phyloP scores from a whole-genome alignment of 2,329 filamentous ascomycete species.

The Blumeria hordei region DNA sequence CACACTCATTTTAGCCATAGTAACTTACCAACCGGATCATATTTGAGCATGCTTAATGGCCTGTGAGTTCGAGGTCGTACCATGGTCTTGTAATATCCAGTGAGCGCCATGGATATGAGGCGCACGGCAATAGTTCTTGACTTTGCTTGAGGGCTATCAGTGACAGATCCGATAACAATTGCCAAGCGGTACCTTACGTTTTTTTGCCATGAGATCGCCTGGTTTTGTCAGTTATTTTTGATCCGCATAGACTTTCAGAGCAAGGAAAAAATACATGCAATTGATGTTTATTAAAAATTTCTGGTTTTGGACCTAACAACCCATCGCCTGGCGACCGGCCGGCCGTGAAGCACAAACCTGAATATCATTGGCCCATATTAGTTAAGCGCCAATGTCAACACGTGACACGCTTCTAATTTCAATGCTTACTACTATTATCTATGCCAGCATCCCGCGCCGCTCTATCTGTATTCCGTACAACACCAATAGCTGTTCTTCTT shows the following conservation, averaged over 20 bases:
- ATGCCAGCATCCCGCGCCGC: too few relatives aligned
- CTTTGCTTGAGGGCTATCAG: slow-evolving; percentile 24
- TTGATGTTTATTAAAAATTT: too few relatives aligned
- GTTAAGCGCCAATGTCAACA: too few relatives aligned
- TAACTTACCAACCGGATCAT: slow-evolving; percentile 65
- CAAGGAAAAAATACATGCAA: too few relatives aligned
- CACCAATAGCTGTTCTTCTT: too few relatives aligned
- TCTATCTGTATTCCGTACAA: too few relatives aligned
- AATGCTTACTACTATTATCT: too few relatives aligned
- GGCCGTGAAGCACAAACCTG: too few relatives aligned
- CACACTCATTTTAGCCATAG: background rate
- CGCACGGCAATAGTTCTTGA: slow-evolving; percentile 81
- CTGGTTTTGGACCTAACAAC: too few relatives aligned
- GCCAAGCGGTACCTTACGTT: background rate
- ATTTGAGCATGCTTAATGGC: slow-evolving; percentile 94
- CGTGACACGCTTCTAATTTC: too few relatives aligned
- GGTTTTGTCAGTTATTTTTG: background rate
- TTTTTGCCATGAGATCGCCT: slow-evolving; percentile 4
- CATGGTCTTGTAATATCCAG: slow-evolving; percentile 88
- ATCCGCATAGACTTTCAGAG: background rate
- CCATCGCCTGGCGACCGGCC: too few relatives aligned
- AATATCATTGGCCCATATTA: too few relatives aligned
- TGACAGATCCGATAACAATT: background rate
- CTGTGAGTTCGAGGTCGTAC: slow-evolving; percentile 55
- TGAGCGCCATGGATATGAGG: slow-evolving; percentile 95